Base-by-base conservation (phyloP, 2,329 filamentous ascomycete species). In the Didymosphaeria variabile region DNA sequence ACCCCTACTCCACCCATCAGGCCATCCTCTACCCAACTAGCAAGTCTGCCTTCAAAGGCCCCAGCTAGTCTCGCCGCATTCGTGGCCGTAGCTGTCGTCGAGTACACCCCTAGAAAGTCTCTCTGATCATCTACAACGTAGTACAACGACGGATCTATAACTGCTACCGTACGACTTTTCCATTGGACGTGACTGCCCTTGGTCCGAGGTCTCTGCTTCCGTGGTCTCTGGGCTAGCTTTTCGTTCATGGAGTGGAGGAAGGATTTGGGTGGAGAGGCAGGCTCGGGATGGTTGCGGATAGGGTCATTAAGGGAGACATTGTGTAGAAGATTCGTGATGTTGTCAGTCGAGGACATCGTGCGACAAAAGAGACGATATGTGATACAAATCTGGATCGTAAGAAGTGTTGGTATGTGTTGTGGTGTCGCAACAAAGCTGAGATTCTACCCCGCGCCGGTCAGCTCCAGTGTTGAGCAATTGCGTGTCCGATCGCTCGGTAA, bases 371-470 rank as follows among this genome's bases (percentile, higher is more conserved):
- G 23, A 29, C 26, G 2, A 40, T 29, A 17, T 21, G 15, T 23
- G 21, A 6, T 15, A 12, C 6, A 47, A 47, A 17, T 17, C 23
- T 45, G 10, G 42, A 10, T 3, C 12, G 40, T 4, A 8, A 44
- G 3, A 29, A 29, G 44, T 46, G 19, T 21, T 46, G 44, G 60
- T 13, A 55, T 59, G 38, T 67, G 60, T 15, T 45, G 31, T 26
- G 67, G 66, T 58, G 17, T 12, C 2, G 23, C 12, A 17, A 40
- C 44, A 23, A 46, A 9, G 44, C 12, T 40, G 38, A 36, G 34
- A 12, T 36, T 36, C 34, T 36, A 36, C 34, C 34, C 34, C 34
- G 34, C 34, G 34, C 34, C 5, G 9, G 34, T 36, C 34, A 36
- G 9, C 34, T 36, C 13, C 4, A 15, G 34, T 36, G 34, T 36